A percentile compares a stretch with the other conserved stretches of the same genome.
Conservation (phyloP, 129 eudicot genomes). For the Flaveria ramosissima region DNA sequence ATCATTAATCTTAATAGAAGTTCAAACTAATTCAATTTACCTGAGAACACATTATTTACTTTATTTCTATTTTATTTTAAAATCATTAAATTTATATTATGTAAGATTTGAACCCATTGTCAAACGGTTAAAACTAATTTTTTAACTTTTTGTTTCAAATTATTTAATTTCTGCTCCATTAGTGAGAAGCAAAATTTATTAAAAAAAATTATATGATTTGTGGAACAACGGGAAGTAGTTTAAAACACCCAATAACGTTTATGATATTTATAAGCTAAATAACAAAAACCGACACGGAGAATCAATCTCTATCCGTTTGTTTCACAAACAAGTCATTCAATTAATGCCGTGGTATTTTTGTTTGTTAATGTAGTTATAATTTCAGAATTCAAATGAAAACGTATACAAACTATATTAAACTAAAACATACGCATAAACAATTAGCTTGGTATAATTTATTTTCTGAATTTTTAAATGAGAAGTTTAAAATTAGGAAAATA, state of each 20-base stretch:
- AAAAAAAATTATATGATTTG: not conserved
- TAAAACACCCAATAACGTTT: conserved; percentile 1
- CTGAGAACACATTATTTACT: too few species aligned
- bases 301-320: not conserved
- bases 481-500: too few species aligned
- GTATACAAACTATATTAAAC: not conserved
- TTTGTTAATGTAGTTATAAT: not conserved
- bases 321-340: not conserved
- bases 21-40: too few species aligned
- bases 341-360: not conserved
- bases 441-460: too few species aligned
- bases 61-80: too few species aligned
- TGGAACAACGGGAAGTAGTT: not conserved
- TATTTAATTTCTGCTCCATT: not conserved
- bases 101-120: too few species aligned
- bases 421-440: too few species aligned
- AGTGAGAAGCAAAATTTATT: not conserved
- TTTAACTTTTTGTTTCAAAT: too few species aligned
- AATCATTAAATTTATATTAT: too few species aligned
- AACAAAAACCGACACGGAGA: not conserved
- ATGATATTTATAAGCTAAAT: conserved; percentile 2
- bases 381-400: not conserved
- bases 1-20: too few species aligned
- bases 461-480: too few species aligned
- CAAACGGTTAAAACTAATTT: too few species aligned